phyloP scores from a whole-genome alignment of 2,329 filamentous ascomycete species.

The Pseudophaeomoniella oleicola region DNA sequence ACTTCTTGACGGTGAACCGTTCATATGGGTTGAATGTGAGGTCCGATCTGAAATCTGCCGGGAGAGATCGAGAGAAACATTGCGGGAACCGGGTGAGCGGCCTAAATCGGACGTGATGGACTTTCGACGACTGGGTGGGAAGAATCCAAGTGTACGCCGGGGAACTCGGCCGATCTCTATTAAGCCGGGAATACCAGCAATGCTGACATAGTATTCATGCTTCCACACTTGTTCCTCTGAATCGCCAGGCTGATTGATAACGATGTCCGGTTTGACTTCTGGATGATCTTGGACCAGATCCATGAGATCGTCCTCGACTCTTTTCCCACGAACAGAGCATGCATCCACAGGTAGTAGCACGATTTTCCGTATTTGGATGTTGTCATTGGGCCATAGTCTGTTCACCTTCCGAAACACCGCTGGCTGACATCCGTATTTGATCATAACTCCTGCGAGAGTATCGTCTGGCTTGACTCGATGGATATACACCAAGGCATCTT shows the following conservation, averaged over 20 bases:
- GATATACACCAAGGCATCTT: conserved; percentile 75
- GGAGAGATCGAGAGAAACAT: conserved; percentile 13
- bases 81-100: conserved; percentile 18
- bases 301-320: conserved; percentile 10
- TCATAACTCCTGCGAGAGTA: conserved; percentile 79
- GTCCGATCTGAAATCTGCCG: conserved; percentile 14
- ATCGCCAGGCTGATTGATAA: conserved; percentile 13
- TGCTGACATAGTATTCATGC: conserved; percentile 77
- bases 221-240: conserved; percentile 60
- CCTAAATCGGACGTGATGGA: conserved; percentile 54
- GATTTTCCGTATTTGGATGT: conserved; percentile 67
- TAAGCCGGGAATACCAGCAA: conserved; percentile 56
- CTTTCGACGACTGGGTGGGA: conserved; percentile 82
- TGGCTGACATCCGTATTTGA: conserved; percentile 77
- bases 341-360: conserved; percentile 79
- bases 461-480: conserved; percentile 73
- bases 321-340: conserved; percentile 53
- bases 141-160: conserved; percentile 71
- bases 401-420: conserved; percentile 77
- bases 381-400: conserved; percentile 87
- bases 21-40: conserved; percentile 13
- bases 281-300: conserved; percentile 1
- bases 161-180: conserved; percentile 79
- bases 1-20: conserved; percentile 14
- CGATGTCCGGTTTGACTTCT: background rate